phyloP scores from a whole-genome alignment of 1,284 basidiomycete genomes.

The Cutaneotrichosporon dermatis region DNA sequence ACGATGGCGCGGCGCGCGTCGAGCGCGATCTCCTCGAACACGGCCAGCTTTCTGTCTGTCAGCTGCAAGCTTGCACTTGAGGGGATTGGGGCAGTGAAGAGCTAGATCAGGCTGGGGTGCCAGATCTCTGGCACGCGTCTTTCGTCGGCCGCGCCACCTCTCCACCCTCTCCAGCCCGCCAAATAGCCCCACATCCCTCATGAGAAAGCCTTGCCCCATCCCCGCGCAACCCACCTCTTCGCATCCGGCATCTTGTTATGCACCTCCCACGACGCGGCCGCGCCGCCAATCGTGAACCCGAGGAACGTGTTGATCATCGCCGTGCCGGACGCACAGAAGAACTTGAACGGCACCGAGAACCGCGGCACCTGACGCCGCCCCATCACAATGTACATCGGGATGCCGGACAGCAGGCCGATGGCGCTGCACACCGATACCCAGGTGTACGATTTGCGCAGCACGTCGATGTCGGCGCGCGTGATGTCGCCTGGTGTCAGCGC shows the following conservation, averaged over 20 bases:
- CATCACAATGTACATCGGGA: slow-evolving; percentile 24
- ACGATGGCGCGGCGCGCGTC: slow-evolving; percentile 22
- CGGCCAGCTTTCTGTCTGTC: slow-evolving; percentile 31
- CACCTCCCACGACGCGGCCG: slow-evolving; percentile 30
- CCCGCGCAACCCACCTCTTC: slow-evolving; percentile 24
- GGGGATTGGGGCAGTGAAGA: no score
- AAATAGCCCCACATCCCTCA: no score
- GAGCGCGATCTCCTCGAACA: slow-evolving; percentile 36
- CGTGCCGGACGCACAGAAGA: slow-evolving; percentile 3
- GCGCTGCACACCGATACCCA: slow-evolving; percentile 23
- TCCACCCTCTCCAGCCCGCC: background rate
- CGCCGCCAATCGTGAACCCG: slow-evolving; percentile 36
- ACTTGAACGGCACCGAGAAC: slow-evolving; percentile 9
- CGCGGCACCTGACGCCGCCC: slow-evolving; percentile 1
- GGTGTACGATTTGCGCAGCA: slow-evolving; percentile 30
- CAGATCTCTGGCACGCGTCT: no score
- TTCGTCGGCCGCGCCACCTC: background rate
- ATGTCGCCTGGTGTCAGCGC: slow-evolving; percentile 31
- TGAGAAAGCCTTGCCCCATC: no score
- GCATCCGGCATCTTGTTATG: slow-evolving; percentile 34
- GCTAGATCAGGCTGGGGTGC: no score
- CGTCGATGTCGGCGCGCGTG: slow-evolving; percentile 30
- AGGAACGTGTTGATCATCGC: slow-evolving; percentile 26
- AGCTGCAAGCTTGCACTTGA: background rate
- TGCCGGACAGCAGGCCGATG: slow-evolving; percentile 19